Conservation (phyloP, 345 rosid genomes). For the Salix viminalis region DNA sequence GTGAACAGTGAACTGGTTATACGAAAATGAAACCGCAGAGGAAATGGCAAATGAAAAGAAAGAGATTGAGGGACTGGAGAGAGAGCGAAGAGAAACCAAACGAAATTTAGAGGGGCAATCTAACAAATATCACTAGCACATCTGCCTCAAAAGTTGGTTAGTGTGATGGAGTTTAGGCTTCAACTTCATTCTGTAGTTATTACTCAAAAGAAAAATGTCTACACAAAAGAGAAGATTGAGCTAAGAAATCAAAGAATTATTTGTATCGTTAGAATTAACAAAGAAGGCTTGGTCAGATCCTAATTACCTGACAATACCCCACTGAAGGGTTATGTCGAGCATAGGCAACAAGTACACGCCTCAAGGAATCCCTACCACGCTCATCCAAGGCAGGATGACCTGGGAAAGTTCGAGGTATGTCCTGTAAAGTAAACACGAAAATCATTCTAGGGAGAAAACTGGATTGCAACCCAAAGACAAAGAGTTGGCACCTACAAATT, state of each 20-base stretch:
- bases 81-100: background rate
- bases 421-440: slow-evolving; percentile 47
- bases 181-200: background rate
- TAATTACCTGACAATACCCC: slow-evolving; percentile 94
- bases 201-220: slow-evolving; percentile 7
- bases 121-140: background rate
- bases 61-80: background rate
- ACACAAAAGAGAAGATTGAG: slow-evolving; percentile 7
- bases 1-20: background rate
- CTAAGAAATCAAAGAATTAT: slow-evolving; percentile 2
- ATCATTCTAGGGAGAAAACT: slow-evolving; percentile 36
- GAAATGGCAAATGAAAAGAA: background rate
- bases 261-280: background rate
- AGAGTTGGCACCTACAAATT: slow-evolving; percentile 49
- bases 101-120: background rate
- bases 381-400: slow-evolving; percentile 96
- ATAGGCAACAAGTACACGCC: slow-evolving; percentile 83
- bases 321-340: slow-evolving; percentile 89
- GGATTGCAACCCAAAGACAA: slow-evolving; percentile 28
- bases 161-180: background rate
- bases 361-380: slow-evolving; percentile 80
- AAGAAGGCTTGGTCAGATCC: background rate
- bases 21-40: background rate
- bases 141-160: background rate
- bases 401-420: slow-evolving; percentile 89